Evolutionary conservation across 2,329 filamentous ascomycete genomes (phyloP).

Genomic region (Arthrobotrys conoides): DNA sequence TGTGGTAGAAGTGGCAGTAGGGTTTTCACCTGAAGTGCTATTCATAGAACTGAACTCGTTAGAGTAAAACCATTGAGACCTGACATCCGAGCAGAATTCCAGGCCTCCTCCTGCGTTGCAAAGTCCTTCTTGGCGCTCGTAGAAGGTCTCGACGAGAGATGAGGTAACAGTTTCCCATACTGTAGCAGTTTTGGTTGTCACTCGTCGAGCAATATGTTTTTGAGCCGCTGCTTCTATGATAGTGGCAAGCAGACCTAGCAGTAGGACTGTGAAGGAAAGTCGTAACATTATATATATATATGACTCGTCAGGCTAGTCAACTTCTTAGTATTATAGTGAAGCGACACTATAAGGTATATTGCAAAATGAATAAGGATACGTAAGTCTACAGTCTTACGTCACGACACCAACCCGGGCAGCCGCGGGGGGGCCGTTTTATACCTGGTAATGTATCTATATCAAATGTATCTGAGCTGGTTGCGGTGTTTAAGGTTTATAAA

Average conservation of each 20-base stretch:
- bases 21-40: conserved; percentile 10
- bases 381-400: too few relatives aligned
- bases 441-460: too few relatives aligned
- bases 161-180: conserved; percentile 4
- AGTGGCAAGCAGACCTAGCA: background rate
- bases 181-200: background rate
- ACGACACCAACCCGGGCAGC: too few relatives aligned
- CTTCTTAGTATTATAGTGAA: too few relatives aligned
- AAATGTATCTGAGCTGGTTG: too few relatives aligned
- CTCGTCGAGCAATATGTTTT: background rate
- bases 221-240: background rate
- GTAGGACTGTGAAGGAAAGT: background rate
- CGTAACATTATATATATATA: too few relatives aligned
- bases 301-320: too few relatives aligned
- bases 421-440: too few relatives aligned
- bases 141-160: background rate
- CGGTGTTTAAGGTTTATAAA: too few relatives aligned
- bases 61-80: background rate
- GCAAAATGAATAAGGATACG: too few relatives aligned
- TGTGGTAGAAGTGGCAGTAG: background rate
- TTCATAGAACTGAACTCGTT: conserved; percentile 6
- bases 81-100: conserved; percentile 6
- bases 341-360: too few relatives aligned
- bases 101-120: background rate
- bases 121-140: background rate